phyloP scores from a whole-genome alignment of 2,329 filamentous ascomycete species.

The Aspergillus latus region DNA sequence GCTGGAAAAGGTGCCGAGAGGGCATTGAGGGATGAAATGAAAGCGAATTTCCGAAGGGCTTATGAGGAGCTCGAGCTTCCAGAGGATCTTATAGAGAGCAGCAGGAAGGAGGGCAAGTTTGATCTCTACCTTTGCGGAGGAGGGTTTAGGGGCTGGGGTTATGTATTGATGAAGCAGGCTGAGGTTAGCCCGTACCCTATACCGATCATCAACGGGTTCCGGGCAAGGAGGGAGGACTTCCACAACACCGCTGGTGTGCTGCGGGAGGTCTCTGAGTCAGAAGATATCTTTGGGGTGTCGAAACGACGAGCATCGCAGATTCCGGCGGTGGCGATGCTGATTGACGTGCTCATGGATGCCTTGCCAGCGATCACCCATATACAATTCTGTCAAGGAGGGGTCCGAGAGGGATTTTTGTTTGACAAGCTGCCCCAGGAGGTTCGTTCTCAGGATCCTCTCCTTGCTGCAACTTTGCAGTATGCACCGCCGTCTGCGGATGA shows the following conservation, averaged over 20 bases:
- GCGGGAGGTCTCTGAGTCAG: slow-evolving; percentile 38
- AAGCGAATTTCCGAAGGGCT: slow-evolving; percentile 58
- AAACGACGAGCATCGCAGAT: slow-evolving; percentile 77
- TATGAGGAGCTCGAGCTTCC: slow-evolving; percentile 61
- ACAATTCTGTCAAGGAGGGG: slow-evolving; percentile 83
- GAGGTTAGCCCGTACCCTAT: slow-evolving; percentile 76
- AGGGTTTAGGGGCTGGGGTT: slow-evolving; percentile 87
- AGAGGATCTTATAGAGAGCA: slow-evolving; percentile 46
- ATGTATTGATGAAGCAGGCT: slow-evolving; percentile 79
- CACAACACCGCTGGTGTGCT: slow-evolving; percentile 51
- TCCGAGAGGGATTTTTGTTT: slow-evolving; percentile 79
- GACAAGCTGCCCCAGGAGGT: slow-evolving; percentile 62
- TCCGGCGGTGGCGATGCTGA: slow-evolving; percentile 75
- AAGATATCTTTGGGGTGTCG: slow-evolving; percentile 69
- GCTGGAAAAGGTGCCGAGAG: slow-evolving; percentile 49
- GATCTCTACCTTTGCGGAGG: slow-evolving; percentile 85
- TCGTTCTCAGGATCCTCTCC: slow-evolving; percentile 67
- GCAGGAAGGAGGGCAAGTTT: slow-evolving; percentile 52
- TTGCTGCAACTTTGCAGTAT: slow-evolving; percentile 58
- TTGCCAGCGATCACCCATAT: slow-evolving; percentile 71
- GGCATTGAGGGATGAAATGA: slow-evolving; percentile 56
- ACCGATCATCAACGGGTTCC: slow-evolving; percentile 77
- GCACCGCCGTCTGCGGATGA: slow-evolving; percentile 49
- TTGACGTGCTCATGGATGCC: slow-evolving; percentile 69
- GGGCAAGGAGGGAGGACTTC: slow-evolving; percentile 63